These are phyloP conservation scores for Erysiphe pulchra DNA, from an alignment of 2,329 filamentous ascomycete species.

Conservation along the genomic window DNA sequence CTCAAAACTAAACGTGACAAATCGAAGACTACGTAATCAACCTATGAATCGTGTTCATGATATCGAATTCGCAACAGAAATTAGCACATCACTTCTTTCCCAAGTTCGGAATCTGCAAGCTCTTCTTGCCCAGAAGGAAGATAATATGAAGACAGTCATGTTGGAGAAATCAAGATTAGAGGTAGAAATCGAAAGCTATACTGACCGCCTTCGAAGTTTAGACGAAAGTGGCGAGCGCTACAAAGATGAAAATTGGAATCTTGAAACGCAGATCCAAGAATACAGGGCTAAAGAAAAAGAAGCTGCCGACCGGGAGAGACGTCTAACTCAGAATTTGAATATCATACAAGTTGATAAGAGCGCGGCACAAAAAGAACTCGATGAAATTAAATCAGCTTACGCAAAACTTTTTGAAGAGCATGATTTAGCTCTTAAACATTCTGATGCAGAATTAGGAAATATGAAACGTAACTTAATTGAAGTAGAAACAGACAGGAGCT, in stretches of 20 bases:
- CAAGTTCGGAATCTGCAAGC: slow-evolving; percentile 80
- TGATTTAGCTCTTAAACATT: slow-evolving; percentile 47
- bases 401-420: slow-evolving; percentile 65
- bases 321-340: slow-evolving; percentile 48
- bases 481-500: slow-evolving; percentile 53
- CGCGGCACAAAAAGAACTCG: slow-evolving; percentile 57
- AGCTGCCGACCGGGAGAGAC: slow-evolving; percentile 57
- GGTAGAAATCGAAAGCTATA: slow-evolving; percentile 52
- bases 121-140: slow-evolving; percentile 66
- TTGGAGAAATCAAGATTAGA: slow-evolving; percentile 58
- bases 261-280: slow-evolving; percentile 82
- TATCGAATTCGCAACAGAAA: slow-evolving; percentile 95
- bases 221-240: slow-evolving; percentile 90
- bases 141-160: slow-evolving; percentile 50
- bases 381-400: slow-evolving; percentile 63
- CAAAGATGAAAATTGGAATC: slow-evolving; percentile 96
- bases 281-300: slow-evolving; percentile 49
- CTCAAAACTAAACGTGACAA: slow-evolving; percentile 68
- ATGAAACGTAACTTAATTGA: slow-evolving; percentile 57
- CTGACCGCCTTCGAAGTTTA: slow-evolving; percentile 54
- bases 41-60: slow-evolving; percentile 73
- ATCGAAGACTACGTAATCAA: slow-evolving; percentile 74
- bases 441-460: slow-evolving; percentile 68
- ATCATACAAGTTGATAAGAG: slow-evolving; percentile 49
- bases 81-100: slow-evolving; percentile 80